Evolutionary conservation across 1,284 basidiomycete genomes (phyloP), one percentile per base, ranked within the genome.

Genomic region (Naganishia albida): DNA sequence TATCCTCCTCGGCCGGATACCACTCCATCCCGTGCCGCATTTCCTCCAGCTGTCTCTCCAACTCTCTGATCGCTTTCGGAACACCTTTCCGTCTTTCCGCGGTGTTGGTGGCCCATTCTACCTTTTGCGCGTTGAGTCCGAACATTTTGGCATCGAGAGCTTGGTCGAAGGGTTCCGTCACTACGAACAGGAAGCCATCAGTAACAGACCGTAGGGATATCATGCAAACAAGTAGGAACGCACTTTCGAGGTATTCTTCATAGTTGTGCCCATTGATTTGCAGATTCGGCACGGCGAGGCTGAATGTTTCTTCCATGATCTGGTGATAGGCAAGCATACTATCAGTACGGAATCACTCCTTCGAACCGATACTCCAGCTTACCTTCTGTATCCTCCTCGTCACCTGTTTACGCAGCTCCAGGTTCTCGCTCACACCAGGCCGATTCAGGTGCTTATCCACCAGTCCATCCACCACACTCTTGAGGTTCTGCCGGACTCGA

Each of bases 101-200:
- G 13, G 57, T 59, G n/a, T 62, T 60, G 18, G 65, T 54, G 30
- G 65, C 78, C 84, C 85, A 88, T 67, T 85, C 82, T 49, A 89
- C 77, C 18, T 85, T 80, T 65, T 88, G 87, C 60, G 86, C 83
- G 50, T 86, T 85, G 18, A 89, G 75, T 1, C 85, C 85, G 85
- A 86, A 88, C 51, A 90, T 86, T 40, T 84, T 83, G 63, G 88
- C 80, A 72, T 90, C 89, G 43, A 91, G 82, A 1, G 83, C 85
- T 75, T 92, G 90, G 72, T 92, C 89, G 72, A 91, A 92, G 6
- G 85, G 83, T 72, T 91, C 88, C 66, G 85, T 84, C 26, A 87
- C 88, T 89, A 70, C 39, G 12, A 23, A 1, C 20, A 13, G 26
- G 48, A 40, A n/a, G 18, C 1, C 2, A 30, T 30, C 15, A 20